These are phyloP conservation scores for Dicorynia guianensis DNA, from an alignment of 306 rosid genomes.

Conservation along the genomic window DNA sequence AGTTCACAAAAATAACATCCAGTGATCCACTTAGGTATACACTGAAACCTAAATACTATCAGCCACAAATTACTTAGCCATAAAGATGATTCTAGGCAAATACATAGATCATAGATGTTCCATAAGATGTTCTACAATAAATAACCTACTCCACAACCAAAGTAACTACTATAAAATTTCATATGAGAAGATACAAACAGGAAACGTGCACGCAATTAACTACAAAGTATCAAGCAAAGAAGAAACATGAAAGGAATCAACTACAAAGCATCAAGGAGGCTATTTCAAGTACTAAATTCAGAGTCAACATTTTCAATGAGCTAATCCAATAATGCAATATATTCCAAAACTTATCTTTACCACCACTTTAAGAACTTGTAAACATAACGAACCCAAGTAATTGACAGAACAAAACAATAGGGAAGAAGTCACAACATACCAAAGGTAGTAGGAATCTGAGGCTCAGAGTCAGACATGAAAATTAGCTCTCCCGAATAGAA, in stretches of 20 bases:
- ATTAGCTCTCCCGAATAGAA: conserved; percentile 43
- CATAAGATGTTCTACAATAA: neutral
- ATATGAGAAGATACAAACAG: too few relatives aligned
- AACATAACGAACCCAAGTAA: neutral
- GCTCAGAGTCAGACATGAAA: conserved; percentile 75
- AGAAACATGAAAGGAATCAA: too few relatives aligned
- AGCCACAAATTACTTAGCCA: neutral
- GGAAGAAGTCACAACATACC: conserved; percentile 44
- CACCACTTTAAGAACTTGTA: neutral
- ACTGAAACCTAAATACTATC: neutral
- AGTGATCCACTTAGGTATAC: neutral
- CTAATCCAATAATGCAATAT: neutral
- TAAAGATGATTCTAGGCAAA: neutral
- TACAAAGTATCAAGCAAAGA: too few relatives aligned
- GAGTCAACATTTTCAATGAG: neutral
- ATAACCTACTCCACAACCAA: too few relatives aligned
- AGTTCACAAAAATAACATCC: too few relatives aligned
- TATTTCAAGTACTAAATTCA: neutral
- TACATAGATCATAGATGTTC: neutral
- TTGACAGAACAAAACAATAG: neutral
- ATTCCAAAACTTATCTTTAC: neutral
- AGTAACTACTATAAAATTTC: too few relatives aligned
- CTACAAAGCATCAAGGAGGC: neutral
- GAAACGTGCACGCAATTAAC: too few relatives aligned
- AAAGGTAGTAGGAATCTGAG: conserved; percentile 65